Evolutionary conservation across 75 land plant genomes (phyloP), one percentile per base, ranked within the genome.

Genomic region (Picea glauca): DNA sequence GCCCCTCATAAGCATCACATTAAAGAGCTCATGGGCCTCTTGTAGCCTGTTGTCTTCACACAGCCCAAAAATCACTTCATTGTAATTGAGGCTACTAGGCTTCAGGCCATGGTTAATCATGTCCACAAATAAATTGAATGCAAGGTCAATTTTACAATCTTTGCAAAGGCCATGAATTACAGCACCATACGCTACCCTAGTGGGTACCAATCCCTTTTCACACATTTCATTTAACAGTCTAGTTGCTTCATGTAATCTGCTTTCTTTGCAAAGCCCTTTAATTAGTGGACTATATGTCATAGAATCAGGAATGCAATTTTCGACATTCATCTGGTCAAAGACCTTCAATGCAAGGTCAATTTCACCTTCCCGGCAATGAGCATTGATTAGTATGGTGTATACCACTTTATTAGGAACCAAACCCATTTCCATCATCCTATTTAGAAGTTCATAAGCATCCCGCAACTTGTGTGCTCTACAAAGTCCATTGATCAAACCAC

Each of bases 251-350:
- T 58, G 40, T 20, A 88, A 4, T 56, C 84, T 81, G 32, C 76
- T 80, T 62, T 75, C 67, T 66, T 86, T 88, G 76, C 84, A 88
- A 64, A 79, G 70, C 31, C 88, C 87, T 72, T 85, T 79, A 18
- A 91, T 87, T 12, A 91, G 60, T 59, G 76, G 82, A n/a, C 81
- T 76, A 76, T 85, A 91, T 15, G 89, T 89, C 18, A 83, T 65
- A 33, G 3, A 57, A 76, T 85, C 77, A 11, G 87, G 91, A 83
- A 89, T 93, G 76, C 87, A 94, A 17, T 86, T 92, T 35, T 85
- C 86, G 12, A 90, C 81, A 72, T 86, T 92, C 94, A 92, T 90
- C 72, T 94, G 85, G 62, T 85, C 79, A 60, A 54, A 72, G 35
- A 86, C 58, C 26, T 79, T 33, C 30, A 85, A 77, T 78, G 90